These are phyloP conservation scores for Aspergillus sp. DNA, from an alignment of 2,329 filamentous ascomycete genomes.

Conservation along the genomic window DNA sequence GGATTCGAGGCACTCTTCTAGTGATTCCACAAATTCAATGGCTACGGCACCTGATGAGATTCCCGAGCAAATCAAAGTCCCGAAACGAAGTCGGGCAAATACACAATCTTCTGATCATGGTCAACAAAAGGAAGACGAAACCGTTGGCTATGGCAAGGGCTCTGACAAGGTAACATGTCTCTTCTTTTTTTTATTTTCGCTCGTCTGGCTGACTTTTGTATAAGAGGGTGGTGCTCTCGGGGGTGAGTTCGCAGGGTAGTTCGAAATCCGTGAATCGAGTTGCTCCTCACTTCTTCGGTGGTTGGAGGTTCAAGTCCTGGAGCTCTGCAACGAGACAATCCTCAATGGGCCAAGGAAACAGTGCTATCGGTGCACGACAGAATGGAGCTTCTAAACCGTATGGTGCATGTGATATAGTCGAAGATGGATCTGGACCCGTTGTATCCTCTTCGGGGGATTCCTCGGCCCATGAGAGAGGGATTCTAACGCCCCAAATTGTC, in stretches of 20 bases:
- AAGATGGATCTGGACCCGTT: background rate
- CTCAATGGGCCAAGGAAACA: constrained; percentile 1
- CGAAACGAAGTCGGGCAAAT: constrained; percentile 7
- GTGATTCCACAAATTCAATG: constrained; percentile 12
- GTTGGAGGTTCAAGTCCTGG: constrained; percentile 19
- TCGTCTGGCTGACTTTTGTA: background rate
- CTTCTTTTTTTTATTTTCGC: background rate
- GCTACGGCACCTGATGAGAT: constrained; percentile 16
- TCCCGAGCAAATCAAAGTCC: constrained; percentile 14
- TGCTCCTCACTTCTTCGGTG: constrained; percentile 7
- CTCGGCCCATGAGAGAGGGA: background rate
- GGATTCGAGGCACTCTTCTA: constrained; percentile 7
- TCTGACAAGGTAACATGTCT: background rate
- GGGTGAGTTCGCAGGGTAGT: background rate
- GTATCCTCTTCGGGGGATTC: background rate
- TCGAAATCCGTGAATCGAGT: background rate
- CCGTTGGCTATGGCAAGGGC: background rate
- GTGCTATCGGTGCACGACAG: background rate
- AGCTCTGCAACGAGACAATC: constrained; percentile 2
- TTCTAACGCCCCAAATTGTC: constrained; percentile 1
- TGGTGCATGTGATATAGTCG: background rate
- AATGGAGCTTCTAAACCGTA: background rate
- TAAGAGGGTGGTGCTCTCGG: background rate
- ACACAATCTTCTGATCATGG: background rate
- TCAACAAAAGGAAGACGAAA: background rate